These are phyloP conservation scores for Raddia distichophylla DNA, from an alignment of 176 grass and related monocot species.

Conservation along the genomic window DNA sequence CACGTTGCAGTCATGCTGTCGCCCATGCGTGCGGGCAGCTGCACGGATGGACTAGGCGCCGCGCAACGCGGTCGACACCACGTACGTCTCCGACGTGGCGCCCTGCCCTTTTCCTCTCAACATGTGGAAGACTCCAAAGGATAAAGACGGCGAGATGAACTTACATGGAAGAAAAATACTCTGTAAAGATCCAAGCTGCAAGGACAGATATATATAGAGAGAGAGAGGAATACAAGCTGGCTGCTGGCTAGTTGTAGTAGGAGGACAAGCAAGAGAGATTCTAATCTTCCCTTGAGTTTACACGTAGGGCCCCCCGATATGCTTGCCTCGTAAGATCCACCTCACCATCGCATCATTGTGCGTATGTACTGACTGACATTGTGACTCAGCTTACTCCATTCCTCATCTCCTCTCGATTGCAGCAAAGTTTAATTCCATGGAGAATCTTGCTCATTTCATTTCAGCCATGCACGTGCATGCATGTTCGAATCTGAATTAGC, in stretches of 20 bases:
- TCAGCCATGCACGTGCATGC: too few species aligned
- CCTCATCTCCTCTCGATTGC: too few species aligned
- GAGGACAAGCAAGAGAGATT: constrained; percentile 5
- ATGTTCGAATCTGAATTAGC: too few species aligned
- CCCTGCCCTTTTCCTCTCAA: neutral
- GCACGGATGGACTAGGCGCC: neutral
- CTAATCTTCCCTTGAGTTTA: constrained; percentile 9
- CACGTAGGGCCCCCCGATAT: constrained; percentile 6
- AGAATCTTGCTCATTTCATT: too few species aligned
- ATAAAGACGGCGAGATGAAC: neutral
- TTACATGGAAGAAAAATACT: neutral
- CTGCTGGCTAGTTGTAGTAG: neutral
- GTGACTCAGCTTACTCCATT: too few species aligned
- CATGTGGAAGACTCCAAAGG: neutral
- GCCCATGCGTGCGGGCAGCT: neutral
- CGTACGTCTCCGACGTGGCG: constrained; percentile 25
- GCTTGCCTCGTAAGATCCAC: constrained; percentile 41
- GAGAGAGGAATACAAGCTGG: too few species aligned
- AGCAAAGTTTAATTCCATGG: neutral
- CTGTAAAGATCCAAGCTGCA: neutral
- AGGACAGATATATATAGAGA: too few species aligned
- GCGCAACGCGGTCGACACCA: neutral
- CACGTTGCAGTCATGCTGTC: neutral
- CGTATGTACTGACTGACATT: neutral
- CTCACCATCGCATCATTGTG: constrained; percentile 13